Percentiles rank a stretch among this genome's conserved stretches.
Evolutionary conservation across 768 basidiomycete species (phyloP).

Genomic region (Mycena sanguinolenta): DNA sequence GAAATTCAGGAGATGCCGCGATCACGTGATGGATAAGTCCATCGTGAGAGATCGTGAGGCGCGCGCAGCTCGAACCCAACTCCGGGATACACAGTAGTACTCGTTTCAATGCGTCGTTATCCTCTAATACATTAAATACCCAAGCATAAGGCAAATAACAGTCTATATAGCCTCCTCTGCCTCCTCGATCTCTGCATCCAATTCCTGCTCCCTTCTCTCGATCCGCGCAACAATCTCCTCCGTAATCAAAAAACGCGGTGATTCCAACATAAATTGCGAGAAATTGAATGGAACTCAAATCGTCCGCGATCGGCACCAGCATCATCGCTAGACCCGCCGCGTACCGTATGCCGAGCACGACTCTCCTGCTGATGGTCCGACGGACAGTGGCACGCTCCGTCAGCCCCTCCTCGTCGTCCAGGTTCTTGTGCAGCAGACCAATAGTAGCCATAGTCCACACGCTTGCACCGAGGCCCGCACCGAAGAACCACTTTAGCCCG

Average conservation of each 20-base stretch:
- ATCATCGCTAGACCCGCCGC: constrained; percentile 32
- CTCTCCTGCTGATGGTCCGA: constrained; percentile 18
- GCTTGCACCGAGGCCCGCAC: constrained; percentile 33
- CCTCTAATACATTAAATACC: too few species aligned
- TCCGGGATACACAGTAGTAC: too few species aligned
- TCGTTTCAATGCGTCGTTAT: too few species aligned
- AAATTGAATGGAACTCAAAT: constrained; percentile 29
- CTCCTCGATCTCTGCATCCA: constrained; percentile 5
- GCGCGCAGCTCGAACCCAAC: too few species aligned
- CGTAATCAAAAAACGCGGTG: constrained; percentile 31
- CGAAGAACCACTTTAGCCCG: constrained; percentile 36
- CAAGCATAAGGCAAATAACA: too few species aligned
- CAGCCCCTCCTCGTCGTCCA: constrained; percentile 28
- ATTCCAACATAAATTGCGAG: constrained; percentile 31
- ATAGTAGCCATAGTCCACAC: constrained; percentile 35
- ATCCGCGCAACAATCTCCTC: constrained; percentile 37
- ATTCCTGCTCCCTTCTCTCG: constrained; percentile 32
- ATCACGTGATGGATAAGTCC: too few species aligned
- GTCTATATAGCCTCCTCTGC: constrained; percentile 4
- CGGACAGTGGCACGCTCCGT: too few species aligned
- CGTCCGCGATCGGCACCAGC: constrained; percentile 29
- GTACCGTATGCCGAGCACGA: constrained; percentile 31
- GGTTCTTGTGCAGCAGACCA: constrained; percentile 32
- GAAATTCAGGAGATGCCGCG: too few species aligned
- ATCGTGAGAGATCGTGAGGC: too few species aligned